Evolutionary conservation across 129 eudicot genomes (phyloP), one percentile per base, ranked within the genome.

Genomic region (Heracleum sosnowskyi): DNA sequence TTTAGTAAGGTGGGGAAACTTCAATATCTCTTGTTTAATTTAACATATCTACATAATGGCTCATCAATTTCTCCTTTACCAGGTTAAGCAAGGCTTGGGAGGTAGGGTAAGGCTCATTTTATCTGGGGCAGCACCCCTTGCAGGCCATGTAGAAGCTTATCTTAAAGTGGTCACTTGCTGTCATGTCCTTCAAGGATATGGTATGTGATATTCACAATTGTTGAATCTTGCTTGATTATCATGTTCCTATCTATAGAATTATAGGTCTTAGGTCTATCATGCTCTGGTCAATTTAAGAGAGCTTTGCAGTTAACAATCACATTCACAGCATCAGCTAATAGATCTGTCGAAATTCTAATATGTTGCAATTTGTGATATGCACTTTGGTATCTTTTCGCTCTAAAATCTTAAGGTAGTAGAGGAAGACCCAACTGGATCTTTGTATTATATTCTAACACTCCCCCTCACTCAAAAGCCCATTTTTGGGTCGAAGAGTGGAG

Each of bases 81-180:
- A 93, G 98, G 90, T 93, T 63, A 93, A 91, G 88, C 75, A 85
- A 81, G 91, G 85, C 7, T 76, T 88, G 20, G 91, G 91, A 34
- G 91, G 91, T 77, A 85, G 79, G 6, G 85, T 88, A 16, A 82
- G 91, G 31, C 60, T 88, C 35, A 83, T 88, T 44, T 77, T 88
- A 80, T 87, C 91, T 8, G 91, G 91, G 17, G 91, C 87, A 75
- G 91, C 89, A 29, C 91, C 91, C 79, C 89, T 88, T 60, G 82
- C 91, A 68, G 28, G 86, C 24, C 83, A 84, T 72, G 87, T 88
- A 4, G 91, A 88, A 78, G 84, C 79, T 31, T 88, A 68, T 74
- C 74, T 88, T 33, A 80, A 86, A 49, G 91, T 88, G 17, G 91
- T 88, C 31, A 77, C 89, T 22, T 83, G 91, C 73, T 74, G 82